Percentiles rank a stretch among this genome's conserved stretches.
phyloP scores from a whole-genome alignment of 495 filamentous ascomycete species.

The Neohortaea acidophila region DNA sequence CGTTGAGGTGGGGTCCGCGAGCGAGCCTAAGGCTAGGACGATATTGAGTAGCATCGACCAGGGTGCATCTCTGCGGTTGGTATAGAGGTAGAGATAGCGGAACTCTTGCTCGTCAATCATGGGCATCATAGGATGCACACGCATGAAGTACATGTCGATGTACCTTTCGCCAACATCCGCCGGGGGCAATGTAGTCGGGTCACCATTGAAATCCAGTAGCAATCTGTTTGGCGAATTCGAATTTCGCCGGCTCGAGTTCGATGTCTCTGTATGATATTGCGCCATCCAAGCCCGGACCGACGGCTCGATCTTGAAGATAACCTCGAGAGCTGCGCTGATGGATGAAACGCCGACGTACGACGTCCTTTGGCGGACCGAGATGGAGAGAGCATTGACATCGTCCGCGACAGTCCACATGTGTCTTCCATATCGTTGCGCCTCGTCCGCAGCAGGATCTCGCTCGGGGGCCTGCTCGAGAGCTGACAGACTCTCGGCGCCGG shows the following conservation, averaged over 20 bases:
- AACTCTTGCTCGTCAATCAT: conserved; percentile 65
- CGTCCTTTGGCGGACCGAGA: conserved; percentile 52
- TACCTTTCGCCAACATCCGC: conserved; percentile 33
- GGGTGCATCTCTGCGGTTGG: conserved; percentile 49
- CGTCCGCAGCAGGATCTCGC: conserved; percentile 23
- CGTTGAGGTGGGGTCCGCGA: conserved; percentile 52
- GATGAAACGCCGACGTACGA: conserved; percentile 75
- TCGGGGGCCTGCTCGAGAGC: conserved; percentile 26
- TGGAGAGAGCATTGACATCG: conserved; percentile 68
- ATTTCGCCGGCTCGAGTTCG: conserved; percentile 20
- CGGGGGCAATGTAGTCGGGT: conserved; percentile 23
- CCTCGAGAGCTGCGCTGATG: conserved; percentile 64
- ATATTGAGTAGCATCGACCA: conserved; percentile 70
- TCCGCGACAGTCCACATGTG: conserved; percentile 53
- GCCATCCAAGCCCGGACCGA: conserved; percentile 42
- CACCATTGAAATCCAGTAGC: conserved; percentile 17
- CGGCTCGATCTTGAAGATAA: conserved; percentile 64
- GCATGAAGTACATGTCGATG: conserved; percentile 63
- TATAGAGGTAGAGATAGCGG: conserved; percentile 53
- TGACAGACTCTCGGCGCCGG: conserved; percentile 26
- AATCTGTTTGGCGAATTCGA: conserved; percentile 22
- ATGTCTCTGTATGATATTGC: conserved; percentile 26
- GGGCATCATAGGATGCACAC: conserved; percentile 59
- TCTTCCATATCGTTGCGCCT: conserved; percentile 20
- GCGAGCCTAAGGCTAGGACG: conserved; percentile 64